These are phyloP conservation scores for Penicillium bovifimosum DNA, from an alignment of 495 filamentous ascomycete genomes.

Conservation along the genomic window DNA sequence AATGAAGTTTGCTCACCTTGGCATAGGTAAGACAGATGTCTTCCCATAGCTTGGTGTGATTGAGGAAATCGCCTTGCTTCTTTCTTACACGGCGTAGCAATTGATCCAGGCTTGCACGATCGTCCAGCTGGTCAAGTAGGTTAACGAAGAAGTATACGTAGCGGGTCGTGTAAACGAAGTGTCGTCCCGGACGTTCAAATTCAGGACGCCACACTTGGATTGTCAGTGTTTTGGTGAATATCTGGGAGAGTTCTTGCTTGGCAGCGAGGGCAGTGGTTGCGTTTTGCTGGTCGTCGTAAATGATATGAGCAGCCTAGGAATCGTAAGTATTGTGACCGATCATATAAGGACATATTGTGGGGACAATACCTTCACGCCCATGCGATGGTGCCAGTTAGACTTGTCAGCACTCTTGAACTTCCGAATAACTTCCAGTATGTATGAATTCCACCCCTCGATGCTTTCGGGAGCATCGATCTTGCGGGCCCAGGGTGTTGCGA, in stretches of 20 bases:
- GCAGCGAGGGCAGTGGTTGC: slow-evolving; percentile 54
- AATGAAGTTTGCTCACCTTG: slow-evolving; percentile 29
- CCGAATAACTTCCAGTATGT: slow-evolving; percentile 65
- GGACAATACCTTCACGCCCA: slow-evolving; percentile 59
- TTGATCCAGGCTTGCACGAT: slow-evolving; percentile 72
- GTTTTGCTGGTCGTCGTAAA: slow-evolving; percentile 54
- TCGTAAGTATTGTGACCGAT: slow-evolving; percentile 10
- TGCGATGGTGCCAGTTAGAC: slow-evolving; percentile 94
- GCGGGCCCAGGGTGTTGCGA: slow-evolving; percentile 51
- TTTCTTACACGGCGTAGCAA: slow-evolving; percentile 78
- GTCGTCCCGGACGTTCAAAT: slow-evolving; percentile 80
- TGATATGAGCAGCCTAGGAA: slow-evolving; percentile 58
- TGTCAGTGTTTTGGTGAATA: slow-evolving; percentile 91
- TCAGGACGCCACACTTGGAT: slow-evolving; percentile 97
- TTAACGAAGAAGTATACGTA: slow-evolving; percentile 78
- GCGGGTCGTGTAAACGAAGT: slow-evolving; percentile 88
- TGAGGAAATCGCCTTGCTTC: slow-evolving; percentile 75
- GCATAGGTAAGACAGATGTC: slow-evolving; percentile 70
- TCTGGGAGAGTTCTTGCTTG: slow-evolving; percentile 72
- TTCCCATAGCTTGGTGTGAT: slow-evolving; percentile 81
- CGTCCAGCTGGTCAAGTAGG: slow-evolving; percentile 69
- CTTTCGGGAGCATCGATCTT: slow-evolving; percentile 46
- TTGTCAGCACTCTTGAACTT: slow-evolving; percentile 81
- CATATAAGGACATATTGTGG: not conserved
- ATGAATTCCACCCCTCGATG: slow-evolving; percentile 64